Evolutionary conservation across 2,329 filamentous ascomycete genomes (phyloP), one percentile per base, ranked within the genome.

Genomic region (Didymella pinodella): DNA sequence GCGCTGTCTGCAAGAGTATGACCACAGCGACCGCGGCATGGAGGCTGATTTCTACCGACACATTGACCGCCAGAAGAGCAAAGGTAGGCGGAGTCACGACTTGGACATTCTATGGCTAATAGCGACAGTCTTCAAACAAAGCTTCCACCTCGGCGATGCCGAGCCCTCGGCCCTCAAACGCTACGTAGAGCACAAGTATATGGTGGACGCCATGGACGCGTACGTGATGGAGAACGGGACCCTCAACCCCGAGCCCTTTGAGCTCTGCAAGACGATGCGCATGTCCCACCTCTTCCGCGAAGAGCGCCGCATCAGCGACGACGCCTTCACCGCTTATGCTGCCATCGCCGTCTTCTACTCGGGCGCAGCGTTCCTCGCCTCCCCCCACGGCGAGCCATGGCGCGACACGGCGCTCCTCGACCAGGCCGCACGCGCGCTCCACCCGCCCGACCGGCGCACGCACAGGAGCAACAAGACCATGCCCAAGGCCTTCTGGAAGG

Each of bases 121-220:
- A 14, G 40, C 0, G 2, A 52, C 50, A 76, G 70, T 69, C 7
- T 80, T 81, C 67, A 80, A 83, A 49, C 70, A 81, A 46, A 70
- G 73, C 28, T 83, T 80, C 71, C 81, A 83, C 55, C 69, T 74
- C 5, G 80, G 74, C 5, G 81, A 83, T 45, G 63, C 81, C 1
- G 77, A 80, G 47, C 77, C 79, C 0, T 72, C 76, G 3, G 75
- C 76, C 0, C 73, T 75, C 26, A 68, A 73, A 43, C 74, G 71
- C 50, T 81, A 80, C 60, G 47, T 70, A 1, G 77, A 81, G 50
- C 72, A 75, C 20, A 69, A 72, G 43, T 67, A 70, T 3, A 74
- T 82, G 54, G 65, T 79, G 29, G 63, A 66, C n/a, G 69, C 72
- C 12, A 67, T 68, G 68, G 69, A 70, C 41, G 32, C 59, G 3